These are phyloP conservation scores for Moricandia moricandioides DNA, from an alignment of 345 rosid genomes.

Conservation along the genomic window DNA sequence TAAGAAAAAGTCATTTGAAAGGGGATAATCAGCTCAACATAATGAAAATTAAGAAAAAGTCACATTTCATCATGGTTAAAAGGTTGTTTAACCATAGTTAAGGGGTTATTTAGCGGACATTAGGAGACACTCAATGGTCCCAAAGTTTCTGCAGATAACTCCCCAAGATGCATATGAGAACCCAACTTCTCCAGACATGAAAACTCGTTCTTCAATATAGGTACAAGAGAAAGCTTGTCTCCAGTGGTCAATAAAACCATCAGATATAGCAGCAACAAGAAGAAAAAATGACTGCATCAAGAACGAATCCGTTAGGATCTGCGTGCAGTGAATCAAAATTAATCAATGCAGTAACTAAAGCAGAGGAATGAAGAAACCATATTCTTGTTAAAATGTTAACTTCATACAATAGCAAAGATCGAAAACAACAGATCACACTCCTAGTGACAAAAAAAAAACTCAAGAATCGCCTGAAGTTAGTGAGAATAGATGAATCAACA, in stretches of 20 bases:
- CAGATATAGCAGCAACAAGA: too few relatives aligned
- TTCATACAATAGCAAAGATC: not conserved
- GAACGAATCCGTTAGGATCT: not conserved
- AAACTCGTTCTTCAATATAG: too few relatives aligned
- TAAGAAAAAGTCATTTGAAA: too few relatives aligned
- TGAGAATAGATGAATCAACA: not conserved
- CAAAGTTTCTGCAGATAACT: not conserved
- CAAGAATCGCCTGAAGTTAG: not conserved
- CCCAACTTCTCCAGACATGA: too few relatives aligned
- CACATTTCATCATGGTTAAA: too few relatives aligned
- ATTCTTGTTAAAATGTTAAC: not conserved
- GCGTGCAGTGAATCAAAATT: not conserved
- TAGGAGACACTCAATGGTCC: not conserved
- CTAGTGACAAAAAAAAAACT: not conserved
- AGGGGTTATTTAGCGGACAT: not conserved
- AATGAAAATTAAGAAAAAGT: too few relatives aligned
- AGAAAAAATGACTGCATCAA: not conserved
- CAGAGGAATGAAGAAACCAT: not conserved
- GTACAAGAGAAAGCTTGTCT: too few relatives aligned
- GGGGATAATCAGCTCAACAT: too few relatives aligned
- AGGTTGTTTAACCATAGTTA: not conserved
- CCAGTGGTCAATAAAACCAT: too few relatives aligned
- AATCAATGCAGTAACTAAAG: not conserved
- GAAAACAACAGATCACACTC: not conserved
- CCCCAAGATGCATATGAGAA: not conserved